Percentiles rank a stretch among this genome's conserved stretches.
Evolutionary conservation across 441 rosid genomes (phyloP).

Genomic region (Gossypium davidsonii): DNA sequence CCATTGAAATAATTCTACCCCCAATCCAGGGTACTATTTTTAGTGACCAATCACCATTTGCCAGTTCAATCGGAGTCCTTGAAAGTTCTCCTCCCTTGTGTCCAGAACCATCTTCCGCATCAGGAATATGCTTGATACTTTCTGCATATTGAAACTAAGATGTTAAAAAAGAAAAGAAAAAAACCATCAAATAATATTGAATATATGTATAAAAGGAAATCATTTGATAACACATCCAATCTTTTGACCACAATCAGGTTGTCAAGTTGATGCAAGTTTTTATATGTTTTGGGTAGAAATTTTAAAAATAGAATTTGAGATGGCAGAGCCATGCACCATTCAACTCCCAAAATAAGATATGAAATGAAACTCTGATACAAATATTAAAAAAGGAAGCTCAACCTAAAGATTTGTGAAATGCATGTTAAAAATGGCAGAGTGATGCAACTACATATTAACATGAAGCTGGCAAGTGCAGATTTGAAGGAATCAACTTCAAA

Average conservation of each 20-base stretch:
- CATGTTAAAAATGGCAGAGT: background rate
- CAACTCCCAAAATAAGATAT: background rate
- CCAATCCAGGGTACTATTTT: conserved; percentile 92
- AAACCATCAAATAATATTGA: background rate
- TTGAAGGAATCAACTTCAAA: background rate
- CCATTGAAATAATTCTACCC: conserved; percentile 90
- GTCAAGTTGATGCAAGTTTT: background rate
- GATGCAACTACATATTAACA: background rate
- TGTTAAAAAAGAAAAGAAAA: background rate
- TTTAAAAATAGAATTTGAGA: background rate
- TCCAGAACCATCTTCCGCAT: conserved; percentile 49
- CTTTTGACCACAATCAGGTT: background rate
- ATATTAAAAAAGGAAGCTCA: background rate
- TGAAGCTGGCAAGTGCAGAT: background rate
- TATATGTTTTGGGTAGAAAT: background rate
- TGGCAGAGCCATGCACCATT: background rate
- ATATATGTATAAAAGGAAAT: background rate
- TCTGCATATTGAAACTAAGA: conserved; percentile 40
- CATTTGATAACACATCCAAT: background rate
- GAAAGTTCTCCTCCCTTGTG: conserved; percentile 67
- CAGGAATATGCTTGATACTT: conserved; percentile 49
- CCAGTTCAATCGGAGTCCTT: conserved; percentile 51
- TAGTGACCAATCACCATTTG: conserved; percentile 65
- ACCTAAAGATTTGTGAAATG: background rate
- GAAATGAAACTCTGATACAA: background rate